Percentiles rank a stretch among this genome's conserved stretches.
phyloP scores from a whole-genome alignment of 768 basidiomycete species.

The Kwoniella sp. region DNA sequence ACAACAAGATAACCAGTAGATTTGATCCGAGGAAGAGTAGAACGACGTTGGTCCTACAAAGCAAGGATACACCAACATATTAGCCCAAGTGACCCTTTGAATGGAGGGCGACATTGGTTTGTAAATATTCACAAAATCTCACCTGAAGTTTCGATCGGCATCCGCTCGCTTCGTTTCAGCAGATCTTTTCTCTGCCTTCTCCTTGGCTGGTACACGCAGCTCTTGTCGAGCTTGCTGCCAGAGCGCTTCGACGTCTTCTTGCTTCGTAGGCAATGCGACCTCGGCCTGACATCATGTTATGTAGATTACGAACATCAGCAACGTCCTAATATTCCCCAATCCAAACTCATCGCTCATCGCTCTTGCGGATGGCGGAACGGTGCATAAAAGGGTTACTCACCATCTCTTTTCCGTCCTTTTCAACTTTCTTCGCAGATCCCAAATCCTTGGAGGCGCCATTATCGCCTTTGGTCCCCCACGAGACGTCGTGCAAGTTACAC shows the following conservation, averaged over 20 bases:
- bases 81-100: too few species aligned
- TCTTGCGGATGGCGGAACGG: too few species aligned
- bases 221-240: constrained; percentile 77
- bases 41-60: constrained; percentile 47
- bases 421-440: constrained; percentile 84
- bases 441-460: constrained; percentile 84
- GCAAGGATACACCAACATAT: neutral
- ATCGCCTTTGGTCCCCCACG: constrained; percentile 86
- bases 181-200: constrained; percentile 77
- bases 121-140: neutral
- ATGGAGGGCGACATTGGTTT: too few species aligned
- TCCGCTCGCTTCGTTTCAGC: constrained; percentile 87
- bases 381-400: constrained; percentile 56
- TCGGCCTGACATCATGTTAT: constrained; percentile 60
- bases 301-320: too few species aligned
- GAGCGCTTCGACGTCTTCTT: constrained; percentile 83
- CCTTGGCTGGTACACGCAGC: constrained; percentile 68
- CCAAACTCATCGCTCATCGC: too few species aligned
- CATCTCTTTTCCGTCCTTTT: constrained; percentile 78
- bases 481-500: constrained; percentile 69
- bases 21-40: constrained; percentile 65
- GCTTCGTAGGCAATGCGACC: constrained; percentile 75
- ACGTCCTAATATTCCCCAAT: too few species aligned
- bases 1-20: constrained; percentile 64
- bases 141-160: constrained; percentile 52